Base-by-base conservation (phyloP, 2,329 filamentous ascomycete species). In the Talaromyces atroroseus region DNA sequence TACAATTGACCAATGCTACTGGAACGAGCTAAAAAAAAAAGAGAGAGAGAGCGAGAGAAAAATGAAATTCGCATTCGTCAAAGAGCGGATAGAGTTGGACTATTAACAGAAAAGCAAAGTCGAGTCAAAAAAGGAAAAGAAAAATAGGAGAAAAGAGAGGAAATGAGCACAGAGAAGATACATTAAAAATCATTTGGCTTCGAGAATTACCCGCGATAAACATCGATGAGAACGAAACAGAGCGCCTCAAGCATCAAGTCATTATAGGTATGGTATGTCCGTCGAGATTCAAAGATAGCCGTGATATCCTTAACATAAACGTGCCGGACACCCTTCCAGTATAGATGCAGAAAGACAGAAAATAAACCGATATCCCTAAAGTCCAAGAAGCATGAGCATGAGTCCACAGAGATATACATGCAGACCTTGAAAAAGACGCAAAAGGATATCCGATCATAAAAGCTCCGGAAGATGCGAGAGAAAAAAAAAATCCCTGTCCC, bases 11-110 rank as follows among this genome's bases (percentile, higher is more conserved):
- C 34, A 38, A n/a, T 38, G 3, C 14, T 16, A 32, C 29, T 38
- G 12, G 6, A 18, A 8, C n/a, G 4, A 4, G 6, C 52, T 60
- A 58, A 61, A 29, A 57, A 60, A n/a, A n/a, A n/a, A n/a, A n/a
- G n/a, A n/a, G n/a, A n/a, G n/a, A n/a, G 47, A 55, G 58, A 56
- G 50, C 56, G 50, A 61, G 59, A 53, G 60, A 57, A 54, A 57
- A 61, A 60, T 54, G 60, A 57, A 54, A 57, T 49, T 48, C 56
- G 54, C 56, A 51, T 60, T n/a, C n/a, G 52, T 56, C 60, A 62
- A 53, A 52, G 61, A 61, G 49, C 52, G 58, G 54, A 57, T 55
- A 55, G 29, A 56, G 55, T 52, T 53, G 52, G 45, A 52, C 26
- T 49, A 52, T 56, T 45, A 55, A 55, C 58, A 54, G 45, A 53